phyloP scores from a whole-genome alignment of 2,329 filamentous ascomycete species.

The Phoma sp. region DNA sequence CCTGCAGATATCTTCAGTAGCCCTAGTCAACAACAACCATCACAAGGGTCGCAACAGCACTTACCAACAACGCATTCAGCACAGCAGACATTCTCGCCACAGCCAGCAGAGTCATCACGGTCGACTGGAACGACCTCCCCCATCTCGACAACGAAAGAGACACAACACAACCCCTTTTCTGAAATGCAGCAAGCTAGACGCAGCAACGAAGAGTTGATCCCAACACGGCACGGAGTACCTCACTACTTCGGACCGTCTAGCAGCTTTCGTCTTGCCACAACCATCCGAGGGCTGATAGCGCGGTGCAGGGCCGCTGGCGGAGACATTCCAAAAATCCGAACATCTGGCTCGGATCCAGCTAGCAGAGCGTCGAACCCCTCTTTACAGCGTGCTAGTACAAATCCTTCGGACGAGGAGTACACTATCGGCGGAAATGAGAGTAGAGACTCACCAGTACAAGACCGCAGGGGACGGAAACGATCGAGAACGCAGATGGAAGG shows the following conservation, averaged over 20 bases:
- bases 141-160: slow-evolving; percentile 16
- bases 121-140: slow-evolving; percentile 19
- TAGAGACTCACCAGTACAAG: slow-evolving; percentile 6
- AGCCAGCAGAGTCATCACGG: slow-evolving; percentile 10
- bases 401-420: slow-evolving; percentile 31
- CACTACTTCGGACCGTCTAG: slow-evolving; percentile 41
- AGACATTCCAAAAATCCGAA: slow-evolving; percentile 16
- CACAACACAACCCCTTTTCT: slow-evolving; percentile 24
- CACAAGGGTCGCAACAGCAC: slow-evolving; percentile 9
- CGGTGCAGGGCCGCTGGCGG: slow-evolving; percentile 29
- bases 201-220: slow-evolving; percentile 27
- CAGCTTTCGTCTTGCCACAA: slow-evolving; percentile 34
- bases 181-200: slow-evolving; percentile 21
- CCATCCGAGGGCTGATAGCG: slow-evolving; percentile 28
- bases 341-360: slow-evolving; percentile 10
- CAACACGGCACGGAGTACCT: slow-evolving; percentile 26
- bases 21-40: slow-evolving; percentile 9
- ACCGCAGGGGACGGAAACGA: slow-evolving; percentile 26
- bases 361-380: slow-evolving; percentile 13
- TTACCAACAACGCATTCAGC: slow-evolving; percentile 9
- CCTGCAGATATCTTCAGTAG: slow-evolving; percentile 37
- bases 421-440: slow-evolving; percentile 7
- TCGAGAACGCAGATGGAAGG: slow-evolving; percentile 25
- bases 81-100: slow-evolving; percentile 12
- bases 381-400: slow-evolving; percentile 20